A percentile compares a stretch with the other conserved stretches of the same genome.
These are phyloP conservation scores for Liquidambar formosana DNA, from an alignment of 164 flowering plant species.

Conservation along the genomic window DNA sequence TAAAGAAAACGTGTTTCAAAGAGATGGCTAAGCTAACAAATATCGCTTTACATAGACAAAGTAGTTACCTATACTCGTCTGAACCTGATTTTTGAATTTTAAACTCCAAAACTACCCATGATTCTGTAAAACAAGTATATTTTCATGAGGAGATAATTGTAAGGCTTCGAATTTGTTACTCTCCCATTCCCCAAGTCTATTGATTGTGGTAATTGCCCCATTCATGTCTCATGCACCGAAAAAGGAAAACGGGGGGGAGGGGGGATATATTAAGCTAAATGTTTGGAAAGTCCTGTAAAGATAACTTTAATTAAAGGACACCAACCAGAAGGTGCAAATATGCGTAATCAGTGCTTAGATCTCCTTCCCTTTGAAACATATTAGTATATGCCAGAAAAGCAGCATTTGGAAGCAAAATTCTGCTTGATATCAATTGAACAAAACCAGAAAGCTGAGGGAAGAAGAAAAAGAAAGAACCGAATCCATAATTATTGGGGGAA, in stretches of 20 bases:
- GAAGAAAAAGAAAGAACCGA: neutral
- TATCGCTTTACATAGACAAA: constrained; percentile 3
- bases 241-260: no score
- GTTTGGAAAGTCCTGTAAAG: neutral
- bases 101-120: neutral
- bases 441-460: neutral
- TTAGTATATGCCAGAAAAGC: neutral
- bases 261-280: no score
- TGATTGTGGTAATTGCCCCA: neutral
- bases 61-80: constrained; percentile 4
- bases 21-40: neutral
- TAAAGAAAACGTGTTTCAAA: neutral
- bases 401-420: neutral
- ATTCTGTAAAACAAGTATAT: neutral
- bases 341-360: neutral
- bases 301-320: no score
- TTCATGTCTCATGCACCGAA: neutral
- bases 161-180: neutral
- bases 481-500: neutral
- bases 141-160: no score
- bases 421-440: neutral
- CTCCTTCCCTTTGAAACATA: neutral
- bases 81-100: neutral
- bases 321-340: no score
- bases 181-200: neutral